phyloP scores from a whole-genome alignment of 163 green algal species.

The Chloromonas sp. region DNA sequence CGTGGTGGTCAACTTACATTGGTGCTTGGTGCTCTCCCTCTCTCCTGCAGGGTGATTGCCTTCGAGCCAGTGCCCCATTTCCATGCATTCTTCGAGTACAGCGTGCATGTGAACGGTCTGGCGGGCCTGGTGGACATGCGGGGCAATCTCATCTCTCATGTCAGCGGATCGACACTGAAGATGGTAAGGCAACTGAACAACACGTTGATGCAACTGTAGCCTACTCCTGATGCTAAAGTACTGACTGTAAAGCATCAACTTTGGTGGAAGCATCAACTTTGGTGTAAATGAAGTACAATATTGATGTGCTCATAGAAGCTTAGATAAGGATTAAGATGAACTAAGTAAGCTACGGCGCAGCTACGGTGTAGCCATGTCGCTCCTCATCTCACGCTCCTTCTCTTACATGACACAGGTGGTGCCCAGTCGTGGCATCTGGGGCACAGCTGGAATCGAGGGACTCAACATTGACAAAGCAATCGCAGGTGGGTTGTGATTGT shows the following conservation, averaged over 20 bases:
- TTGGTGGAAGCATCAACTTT: too few relatives aligned
- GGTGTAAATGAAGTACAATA: neutral
- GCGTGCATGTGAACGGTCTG: constrained; percentile 55
- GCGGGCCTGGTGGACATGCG: constrained; percentile 36
- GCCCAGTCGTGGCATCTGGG: constrained; percentile 63
- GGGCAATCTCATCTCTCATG: constrained; percentile 10
- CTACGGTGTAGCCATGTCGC: neutral
- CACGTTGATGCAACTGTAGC: too few relatives aligned
- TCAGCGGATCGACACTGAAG: constrained; percentile 14
- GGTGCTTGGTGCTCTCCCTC: neutral
- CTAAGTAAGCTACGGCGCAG: neutral
- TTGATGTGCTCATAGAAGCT: neutral
- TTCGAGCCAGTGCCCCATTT: constrained; percentile 80
- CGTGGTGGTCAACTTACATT: neutral
- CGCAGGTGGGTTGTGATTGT: neutral
- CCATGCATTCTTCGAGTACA: constrained; percentile 63
- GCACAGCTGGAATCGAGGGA: constrained; percentile 62
- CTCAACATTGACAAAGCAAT: constrained; percentile 63
- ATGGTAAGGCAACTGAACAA: constrained; percentile 15
- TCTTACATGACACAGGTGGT: constrained; percentile 21
- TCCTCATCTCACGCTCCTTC: neutral
- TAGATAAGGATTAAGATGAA: too few relatives aligned
- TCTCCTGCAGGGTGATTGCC: constrained; percentile 49
- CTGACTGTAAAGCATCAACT: too few relatives aligned
- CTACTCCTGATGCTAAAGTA: too few relatives aligned